These are phyloP conservation scores for Globisporangium splendens DNA, from an alignment of 352 stramenopile species.

Conservation along the genomic window DNA sequence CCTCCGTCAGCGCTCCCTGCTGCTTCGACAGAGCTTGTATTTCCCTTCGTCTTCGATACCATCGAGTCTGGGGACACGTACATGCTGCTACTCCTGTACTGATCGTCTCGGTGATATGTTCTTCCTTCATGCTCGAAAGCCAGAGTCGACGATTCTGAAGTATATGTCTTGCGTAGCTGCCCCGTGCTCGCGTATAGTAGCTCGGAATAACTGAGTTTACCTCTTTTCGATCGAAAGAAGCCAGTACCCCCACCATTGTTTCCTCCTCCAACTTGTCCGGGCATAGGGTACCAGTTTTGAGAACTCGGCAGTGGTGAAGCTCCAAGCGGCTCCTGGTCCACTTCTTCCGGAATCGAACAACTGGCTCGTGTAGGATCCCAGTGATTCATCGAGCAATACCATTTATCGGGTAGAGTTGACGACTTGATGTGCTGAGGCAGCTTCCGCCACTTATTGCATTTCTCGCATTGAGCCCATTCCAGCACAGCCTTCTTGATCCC, in stretches of 20 bases:
- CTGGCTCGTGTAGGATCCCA: slow-evolving; percentile 87
- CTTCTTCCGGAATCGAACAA: slow-evolving; percentile 71
- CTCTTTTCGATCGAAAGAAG: slow-evolving; percentile 38
- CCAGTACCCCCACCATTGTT: slow-evolving; percentile 7
- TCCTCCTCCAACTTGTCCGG: slow-evolving; percentile 31
- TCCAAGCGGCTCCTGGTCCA: slow-evolving; percentile 64
- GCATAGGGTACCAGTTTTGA: slow-evolving; percentile 60
- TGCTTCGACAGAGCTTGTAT: background rate
- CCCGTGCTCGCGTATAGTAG: slow-evolving; percentile 77
- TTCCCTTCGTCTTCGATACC: slow-evolving; percentile 8
- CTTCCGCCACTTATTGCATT: slow-evolving; percentile 96
- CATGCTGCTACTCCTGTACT: slow-evolving; percentile 82
- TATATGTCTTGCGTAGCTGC: slow-evolving; percentile 82
- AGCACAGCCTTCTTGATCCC: slow-evolving; percentile 74
- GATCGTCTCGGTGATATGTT: slow-evolving; percentile 68
- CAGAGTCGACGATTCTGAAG: slow-evolving; percentile 66
- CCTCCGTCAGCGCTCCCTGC: slow-evolving; percentile 13
- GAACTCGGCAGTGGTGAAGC: slow-evolving; percentile 40
- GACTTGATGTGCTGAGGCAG: slow-evolving; percentile 90
- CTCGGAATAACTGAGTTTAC: slow-evolving; percentile 82
- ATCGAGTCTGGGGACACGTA: slow-evolving; percentile 58
- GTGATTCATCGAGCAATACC: slow-evolving; percentile 96
- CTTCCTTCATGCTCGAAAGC: slow-evolving; percentile 74
- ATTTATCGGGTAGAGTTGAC: slow-evolving; percentile 92
- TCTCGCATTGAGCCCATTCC: slow-evolving; percentile 96